Base-by-base conservation (phyloP, 1,284 basidiomycete genomes). In the Heliocybe sulcata region DNA sequence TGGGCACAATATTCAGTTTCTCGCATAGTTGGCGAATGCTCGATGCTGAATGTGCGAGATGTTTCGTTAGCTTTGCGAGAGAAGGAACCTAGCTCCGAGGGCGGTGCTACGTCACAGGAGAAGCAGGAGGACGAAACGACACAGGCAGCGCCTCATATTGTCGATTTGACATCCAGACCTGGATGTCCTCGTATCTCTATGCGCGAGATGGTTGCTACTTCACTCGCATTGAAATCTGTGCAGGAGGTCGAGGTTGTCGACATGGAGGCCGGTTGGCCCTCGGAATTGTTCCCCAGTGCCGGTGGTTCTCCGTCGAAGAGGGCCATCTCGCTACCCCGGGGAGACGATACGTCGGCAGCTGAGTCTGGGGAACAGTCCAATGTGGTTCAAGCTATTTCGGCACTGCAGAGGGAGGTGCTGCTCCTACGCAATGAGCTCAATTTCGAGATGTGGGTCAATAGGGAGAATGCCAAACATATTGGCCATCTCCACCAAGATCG, bases 381-480 rank as follows among this genome's bases (percentile, higher is more conserved):
- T 59, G 72, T 82, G n/a, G 73, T 72, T 14, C 77, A 83, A 56
- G 82, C 82, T 3, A 80, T 92, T 27, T 76, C 83, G 19, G 76
- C 74, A 8, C 69, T 92, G 55, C 90, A 92, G 65, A 77, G 85
- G 47, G 87, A 92, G 62, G 76, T 88, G 2, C 67, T 91, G 4
- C 69, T 91, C 33, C 70, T 92, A 25, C 77, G 84, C 53, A 90
- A 83, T 64, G 88, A 92, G 60, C 79, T 92, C 42, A 90, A 90
- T 64, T 89, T 92, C 56, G 87, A 92, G 69, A 72, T 85, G 22
- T 92, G 89, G 86, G 72, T 88, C 45, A 83, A 87, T 57, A 74
- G 87, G 59, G 82, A 91, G 67, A 90, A 90, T 58, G 77, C 87
- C 53, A 81, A 81, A 64, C 87, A 91, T 61, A 87, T 93, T 54